Conservation (phyloP, 2,329 filamentous ascomycete genomes). For the Microdochium paspali region DNA sequence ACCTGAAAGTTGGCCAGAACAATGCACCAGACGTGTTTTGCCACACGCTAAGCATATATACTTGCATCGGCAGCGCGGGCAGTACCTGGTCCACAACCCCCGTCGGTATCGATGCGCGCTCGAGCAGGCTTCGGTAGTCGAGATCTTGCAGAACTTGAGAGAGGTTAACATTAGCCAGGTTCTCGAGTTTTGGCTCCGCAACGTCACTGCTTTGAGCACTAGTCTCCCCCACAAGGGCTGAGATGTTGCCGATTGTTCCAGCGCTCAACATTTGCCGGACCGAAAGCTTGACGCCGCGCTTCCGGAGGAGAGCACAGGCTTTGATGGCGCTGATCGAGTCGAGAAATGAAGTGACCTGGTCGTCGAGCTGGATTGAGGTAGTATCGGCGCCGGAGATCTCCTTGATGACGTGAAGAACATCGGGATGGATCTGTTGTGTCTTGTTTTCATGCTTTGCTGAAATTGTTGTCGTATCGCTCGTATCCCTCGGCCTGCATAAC, state of each 20-base stretch:
- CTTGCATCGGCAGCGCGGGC: slow-evolving; percentile 68
- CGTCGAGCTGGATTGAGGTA: slow-evolving; percentile 42
- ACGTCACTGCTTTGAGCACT: not conserved
- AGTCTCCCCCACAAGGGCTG: not conserved
- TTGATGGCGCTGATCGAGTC: slow-evolving; percentile 93
- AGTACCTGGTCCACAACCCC: slow-evolving; percentile 45
- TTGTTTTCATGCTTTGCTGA: not conserved
- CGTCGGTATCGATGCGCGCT: slow-evolving; percentile 25
- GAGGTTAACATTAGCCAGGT: not conserved
- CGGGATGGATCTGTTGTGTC: slow-evolving; percentile 25
- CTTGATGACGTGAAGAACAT: slow-evolving; percentile 38
- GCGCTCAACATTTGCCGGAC: slow-evolving; percentile 65
- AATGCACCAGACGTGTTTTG: slow-evolving; percentile 53
- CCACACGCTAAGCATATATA: slow-evolving; percentile 74
- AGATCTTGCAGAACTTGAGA: slow-evolving; percentile 24
- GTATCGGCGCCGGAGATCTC: slow-evolving; percentile 50
- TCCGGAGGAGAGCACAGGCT: slow-evolving; percentile 61
- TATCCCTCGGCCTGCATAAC: too few relatives aligned
- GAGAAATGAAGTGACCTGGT: slow-evolving; percentile 44
- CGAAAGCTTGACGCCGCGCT: slow-evolving; percentile 48
- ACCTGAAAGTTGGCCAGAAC: slow-evolving; percentile 69
- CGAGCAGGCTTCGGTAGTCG: slow-evolving; percentile 27
- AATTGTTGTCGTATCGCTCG: not conserved
- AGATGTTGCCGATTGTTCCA: slow-evolving; percentile 28
- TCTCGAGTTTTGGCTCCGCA: not conserved